These are phyloP conservation scores for Kwoniella botswanensis DNA, from an alignment of 768 basidiomycete genomes.

Conservation along the genomic window DNA sequence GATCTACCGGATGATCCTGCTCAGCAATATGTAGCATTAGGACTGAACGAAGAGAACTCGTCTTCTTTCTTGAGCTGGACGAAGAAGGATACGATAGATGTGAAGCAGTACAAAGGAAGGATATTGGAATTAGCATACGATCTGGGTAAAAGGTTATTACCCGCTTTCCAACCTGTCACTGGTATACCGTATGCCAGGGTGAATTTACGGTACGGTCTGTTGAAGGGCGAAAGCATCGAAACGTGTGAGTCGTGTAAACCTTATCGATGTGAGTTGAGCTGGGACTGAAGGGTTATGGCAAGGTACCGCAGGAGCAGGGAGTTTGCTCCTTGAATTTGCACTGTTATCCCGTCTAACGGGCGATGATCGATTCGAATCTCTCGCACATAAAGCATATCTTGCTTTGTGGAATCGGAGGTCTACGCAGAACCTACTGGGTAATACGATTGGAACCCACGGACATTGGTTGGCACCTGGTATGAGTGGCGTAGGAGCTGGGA, in stretches of 20 bases:
- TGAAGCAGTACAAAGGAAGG: slow-evolving; percentile 84
- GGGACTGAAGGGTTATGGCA: slow-evolving; percentile 3
- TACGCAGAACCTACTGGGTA: slow-evolving; percentile 81
- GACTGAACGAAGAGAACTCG: slow-evolving; percentile 26
- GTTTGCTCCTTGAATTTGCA: slow-evolving; percentile 91
- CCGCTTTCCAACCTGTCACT: slow-evolving; percentile 89
- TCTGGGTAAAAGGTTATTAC: slow-evolving; percentile 80
- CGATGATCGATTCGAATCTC: slow-evolving; percentile 84
- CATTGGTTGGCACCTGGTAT: slow-evolving; percentile 77
- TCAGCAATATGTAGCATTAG: slow-evolving; percentile 31
- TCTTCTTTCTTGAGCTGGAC: slow-evolving; percentile 41
- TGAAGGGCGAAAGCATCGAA: slow-evolving; percentile 75
- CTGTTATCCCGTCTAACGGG: slow-evolving; percentile 88
- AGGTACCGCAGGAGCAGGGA: slow-evolving; percentile 93
- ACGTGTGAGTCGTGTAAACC: slow-evolving; percentile 68
- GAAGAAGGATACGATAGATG: slow-evolving; percentile 34
- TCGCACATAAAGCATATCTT: slow-evolving; percentile 86
- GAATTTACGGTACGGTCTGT: slow-evolving; percentile 79
- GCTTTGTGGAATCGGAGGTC: slow-evolving; percentile 92
- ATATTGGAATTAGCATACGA: slow-evolving; percentile 77
- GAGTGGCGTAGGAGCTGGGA: slow-evolving; percentile 86
- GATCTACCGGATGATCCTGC: slow-evolving; percentile 54
- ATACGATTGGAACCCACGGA: slow-evolving; percentile 81
- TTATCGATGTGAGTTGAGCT: no score
- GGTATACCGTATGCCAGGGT: slow-evolving; percentile 90